These are phyloP conservation scores for Exserohilum turcica DNA, from an alignment of 2,329 filamentous ascomycete species.

Conservation along the genomic window DNA sequence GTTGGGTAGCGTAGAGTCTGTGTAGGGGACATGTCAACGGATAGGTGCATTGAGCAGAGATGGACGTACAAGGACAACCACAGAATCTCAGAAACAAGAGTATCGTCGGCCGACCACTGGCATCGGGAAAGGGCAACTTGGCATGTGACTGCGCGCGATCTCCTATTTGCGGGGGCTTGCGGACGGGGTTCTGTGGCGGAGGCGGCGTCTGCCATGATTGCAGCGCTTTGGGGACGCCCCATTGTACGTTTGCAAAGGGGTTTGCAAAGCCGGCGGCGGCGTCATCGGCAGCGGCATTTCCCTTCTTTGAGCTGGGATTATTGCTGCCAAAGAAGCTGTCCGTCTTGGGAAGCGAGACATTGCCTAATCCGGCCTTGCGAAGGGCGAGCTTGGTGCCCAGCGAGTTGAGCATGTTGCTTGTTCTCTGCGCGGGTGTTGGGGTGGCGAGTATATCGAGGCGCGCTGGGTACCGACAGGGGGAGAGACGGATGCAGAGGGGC, in stretches of 20 bases:
- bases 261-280: slow-evolving; percentile 34
- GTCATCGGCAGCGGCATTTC: slow-evolving; percentile 19
- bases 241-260: slow-evolving; percentile 46
- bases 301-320: slow-evolving; percentile 29
- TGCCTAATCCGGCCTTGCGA: slow-evolving; percentile 61
- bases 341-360: slow-evolving; percentile 52
- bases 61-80: slow-evolving; percentile 43
- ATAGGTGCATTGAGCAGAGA: no score
- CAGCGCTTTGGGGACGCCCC: slow-evolving; percentile 40
- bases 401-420: slow-evolving; percentile 62
- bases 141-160: slow-evolving; percentile 33
- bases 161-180: slow-evolving; percentile 34
- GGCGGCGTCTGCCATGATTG: slow-evolving; percentile 43
- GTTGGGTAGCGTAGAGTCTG: not conserved
- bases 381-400: slow-evolving; percentile 64
- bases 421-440: no score
- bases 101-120: slow-evolving; percentile 38
- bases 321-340: slow-evolving; percentile 28
- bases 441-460: not conserved
- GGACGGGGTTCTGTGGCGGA: slow-evolving; percentile 32
- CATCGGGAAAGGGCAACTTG: slow-evolving; percentile 40
- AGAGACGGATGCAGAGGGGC: not conserved
- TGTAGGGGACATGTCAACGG: no score
- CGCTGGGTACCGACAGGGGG: not conserved
- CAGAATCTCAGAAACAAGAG: slow-evolving; percentile 43